Evolutionary conservation across 306 rosid species (phyloP).

Genomic region (Psophocarpus tetragonolobus): DNA sequence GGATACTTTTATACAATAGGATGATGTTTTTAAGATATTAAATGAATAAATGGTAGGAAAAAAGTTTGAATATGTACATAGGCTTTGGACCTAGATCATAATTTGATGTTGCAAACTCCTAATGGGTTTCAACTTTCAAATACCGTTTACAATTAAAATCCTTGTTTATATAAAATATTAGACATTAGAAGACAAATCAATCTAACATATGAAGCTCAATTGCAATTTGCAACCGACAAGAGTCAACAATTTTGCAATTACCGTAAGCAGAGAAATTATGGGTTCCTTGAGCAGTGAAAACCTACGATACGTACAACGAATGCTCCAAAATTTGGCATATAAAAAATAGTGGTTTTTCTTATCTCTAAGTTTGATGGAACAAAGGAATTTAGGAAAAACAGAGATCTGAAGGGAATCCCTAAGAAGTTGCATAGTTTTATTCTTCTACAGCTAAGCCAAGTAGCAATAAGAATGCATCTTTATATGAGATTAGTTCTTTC

Average conservation of each 20-base stretch:
- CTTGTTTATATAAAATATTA: background rate
- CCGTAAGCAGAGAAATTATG: background rate
- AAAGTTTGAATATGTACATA: background rate
- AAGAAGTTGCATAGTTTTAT: constrained; percentile 3
- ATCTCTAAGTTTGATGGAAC: constrained; percentile 11
- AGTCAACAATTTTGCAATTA: background rate
- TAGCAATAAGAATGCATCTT: background rate
- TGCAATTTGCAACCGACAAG: too few species aligned
- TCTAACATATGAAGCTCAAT: background rate
- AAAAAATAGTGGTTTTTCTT: background rate
- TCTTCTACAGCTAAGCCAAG: constrained; percentile 17
- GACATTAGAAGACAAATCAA: constrained; percentile 3
- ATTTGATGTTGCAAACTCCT: background rate
- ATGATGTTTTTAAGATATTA: background rate
- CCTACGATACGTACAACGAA: background rate
- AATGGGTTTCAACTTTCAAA: background rate
- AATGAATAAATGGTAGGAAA: background rate
- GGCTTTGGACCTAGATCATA: background rate
- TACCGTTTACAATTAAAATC: background rate
- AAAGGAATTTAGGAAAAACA: constrained; percentile 9
- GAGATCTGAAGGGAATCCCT: constrained; percentile 27
- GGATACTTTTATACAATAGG: background rate
- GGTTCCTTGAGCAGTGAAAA: background rate
- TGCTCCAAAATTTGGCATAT: background rate
- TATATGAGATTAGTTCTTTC: constrained; percentile 22